Conservation (phyloP, 1,284 basidiomycete genomes). For the Cryptococcus sp. region DNA sequence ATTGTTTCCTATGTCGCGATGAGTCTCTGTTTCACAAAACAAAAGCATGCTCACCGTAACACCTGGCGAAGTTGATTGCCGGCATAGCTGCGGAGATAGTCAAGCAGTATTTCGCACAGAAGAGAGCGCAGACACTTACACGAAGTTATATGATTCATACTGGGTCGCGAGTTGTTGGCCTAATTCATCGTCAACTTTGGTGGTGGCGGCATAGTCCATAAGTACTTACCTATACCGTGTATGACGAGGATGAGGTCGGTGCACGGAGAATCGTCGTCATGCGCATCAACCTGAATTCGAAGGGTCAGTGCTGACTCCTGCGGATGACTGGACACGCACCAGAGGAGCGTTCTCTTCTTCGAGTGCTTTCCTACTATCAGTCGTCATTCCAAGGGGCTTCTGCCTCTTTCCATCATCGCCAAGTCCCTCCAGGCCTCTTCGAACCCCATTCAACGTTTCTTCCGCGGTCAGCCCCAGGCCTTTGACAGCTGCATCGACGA, state of each 20-base stretch:
- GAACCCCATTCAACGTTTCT: slow-evolving; percentile 17
- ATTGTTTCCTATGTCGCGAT: slow-evolving; percentile 50
- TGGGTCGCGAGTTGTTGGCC: slow-evolving; percentile 55
- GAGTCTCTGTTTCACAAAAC: background rate
- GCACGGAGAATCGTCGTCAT: slow-evolving; percentile 50
- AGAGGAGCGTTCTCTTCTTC: slow-evolving; percentile 50
- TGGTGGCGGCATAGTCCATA: background rate
- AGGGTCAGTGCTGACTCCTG: background rate
- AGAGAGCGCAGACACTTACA: slow-evolving; percentile 24
- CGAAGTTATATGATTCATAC: slow-evolving; percentile 57
- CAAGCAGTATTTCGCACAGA: background rate
- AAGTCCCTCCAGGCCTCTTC: slow-evolving; percentile 19
- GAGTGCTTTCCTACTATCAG: slow-evolving; percentile 28
- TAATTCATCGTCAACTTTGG: background rate
- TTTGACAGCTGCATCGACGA: slow-evolving; percentile 20
- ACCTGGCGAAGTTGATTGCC: slow-evolving; percentile 56
- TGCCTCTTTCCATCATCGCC: slow-evolving; percentile 16
- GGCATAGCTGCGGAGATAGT: slow-evolving; percentile 44
- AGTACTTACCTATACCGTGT: slow-evolving; percentile 55
- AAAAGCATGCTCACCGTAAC: slow-evolving; percentile 41
- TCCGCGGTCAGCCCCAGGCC: slow-evolving; percentile 13
- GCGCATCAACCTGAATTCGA: slow-evolving; percentile 31
- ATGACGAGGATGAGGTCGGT: slow-evolving; percentile 57
- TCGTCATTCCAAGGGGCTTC: slow-evolving; percentile 7
- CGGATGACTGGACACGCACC: slow-evolving; percentile 15